Percentiles rank a stretch among this genome's conserved stretches.
phyloP scores from a whole-genome alignment of 768 basidiomycete species.

The Leccinum barrowsii region DNA sequence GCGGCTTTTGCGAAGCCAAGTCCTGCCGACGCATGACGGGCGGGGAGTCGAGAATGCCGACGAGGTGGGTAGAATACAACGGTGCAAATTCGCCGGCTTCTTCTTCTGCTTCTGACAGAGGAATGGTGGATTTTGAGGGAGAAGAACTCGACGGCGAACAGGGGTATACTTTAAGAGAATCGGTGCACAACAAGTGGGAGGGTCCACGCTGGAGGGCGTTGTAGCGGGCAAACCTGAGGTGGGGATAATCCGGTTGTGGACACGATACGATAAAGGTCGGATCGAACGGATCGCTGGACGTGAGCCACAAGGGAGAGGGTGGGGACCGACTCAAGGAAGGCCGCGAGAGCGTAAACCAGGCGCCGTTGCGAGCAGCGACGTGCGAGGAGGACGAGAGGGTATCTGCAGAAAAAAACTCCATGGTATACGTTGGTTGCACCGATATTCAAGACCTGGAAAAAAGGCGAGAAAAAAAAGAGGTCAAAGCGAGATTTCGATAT shows the following conservation, averaged over 20 bases:
- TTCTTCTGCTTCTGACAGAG: slow-evolving; percentile 25
- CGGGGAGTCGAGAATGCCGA: slow-evolving; percentile 35
- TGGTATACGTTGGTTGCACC: slow-evolving; percentile 32
- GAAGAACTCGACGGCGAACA: slow-evolving; percentile 29
- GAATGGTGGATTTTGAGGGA: slow-evolving; percentile 21
- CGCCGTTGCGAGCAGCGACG: slow-evolving; percentile 4
- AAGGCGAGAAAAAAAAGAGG: background rate
- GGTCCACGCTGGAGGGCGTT: slow-evolving; percentile 11
- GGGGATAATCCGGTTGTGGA: slow-evolving; percentile 12
- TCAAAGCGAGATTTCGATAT: slow-evolving; percentile 2
- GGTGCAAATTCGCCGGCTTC: slow-evolving; percentile 15
- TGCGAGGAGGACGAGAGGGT: slow-evolving; percentile 21
- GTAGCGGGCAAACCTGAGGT: slow-evolving; percentile 14
- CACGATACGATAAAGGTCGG: slow-evolving; percentile 19
- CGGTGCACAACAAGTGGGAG: slow-evolving; percentile 15
- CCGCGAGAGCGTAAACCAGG: slow-evolving; percentile 13
- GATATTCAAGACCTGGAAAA: slow-evolving; percentile 31
- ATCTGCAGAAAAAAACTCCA: slow-evolving; percentile 30
- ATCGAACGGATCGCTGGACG: slow-evolving; percentile 22
- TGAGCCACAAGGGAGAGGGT: slow-evolving; percentile 18
- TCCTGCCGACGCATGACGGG: slow-evolving; percentile 31
- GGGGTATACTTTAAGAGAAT: slow-evolving; percentile 22
- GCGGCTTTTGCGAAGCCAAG: slow-evolving; percentile 29
- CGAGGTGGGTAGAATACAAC: slow-evolving; percentile 26
- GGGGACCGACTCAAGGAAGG: slow-evolving; percentile 17